These are phyloP conservation scores for Spergularia marina DNA, from an alignment of 148 eudicot genomes.

Conservation along the genomic window DNA sequence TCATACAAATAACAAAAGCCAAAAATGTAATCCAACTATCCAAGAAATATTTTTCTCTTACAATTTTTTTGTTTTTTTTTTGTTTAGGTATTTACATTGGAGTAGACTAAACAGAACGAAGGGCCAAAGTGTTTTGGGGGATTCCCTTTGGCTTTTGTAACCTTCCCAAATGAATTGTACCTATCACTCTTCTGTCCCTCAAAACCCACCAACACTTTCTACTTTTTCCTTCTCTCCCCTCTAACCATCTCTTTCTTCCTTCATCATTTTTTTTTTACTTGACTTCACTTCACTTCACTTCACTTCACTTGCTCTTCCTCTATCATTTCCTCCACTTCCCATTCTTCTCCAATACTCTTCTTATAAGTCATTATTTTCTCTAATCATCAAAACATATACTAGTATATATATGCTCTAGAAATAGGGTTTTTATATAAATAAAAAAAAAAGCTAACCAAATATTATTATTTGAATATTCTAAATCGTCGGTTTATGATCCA, in stretches of 20 bases:
- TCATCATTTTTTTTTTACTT: neutral
- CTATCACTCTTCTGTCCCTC: slow-evolving; percentile 23
- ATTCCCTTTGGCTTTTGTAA: slow-evolving; percentile 18
- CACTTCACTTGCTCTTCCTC: neutral
- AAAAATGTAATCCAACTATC: neutral
- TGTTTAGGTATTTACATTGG: neutral
- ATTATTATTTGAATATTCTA: too few species aligned
- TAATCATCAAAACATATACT: too few species aligned
- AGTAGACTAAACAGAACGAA: slow-evolving; percentile 1
- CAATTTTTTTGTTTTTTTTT: too few species aligned
- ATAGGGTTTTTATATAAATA: too few species aligned
- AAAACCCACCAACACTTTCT: neutral
- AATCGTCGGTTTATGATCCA: too few species aligned
- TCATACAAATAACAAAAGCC: neutral
- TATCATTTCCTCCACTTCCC: neutral
- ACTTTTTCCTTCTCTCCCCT: neutral
- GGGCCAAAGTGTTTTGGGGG: slow-evolving; percentile 7
- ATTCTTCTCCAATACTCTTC: neutral
- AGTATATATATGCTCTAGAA: too few species aligned
- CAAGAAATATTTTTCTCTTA: neutral
- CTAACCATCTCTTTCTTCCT: slow-evolving; percentile 18
- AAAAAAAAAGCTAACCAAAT: too few species aligned
- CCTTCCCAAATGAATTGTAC: slow-evolving; percentile 21
- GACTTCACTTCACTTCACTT: neutral
- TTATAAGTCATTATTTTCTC: too few species aligned